phyloP scores from a whole-genome alignment of 1,139 yeast genomes.

The Yamadazyma oceani region DNA sequence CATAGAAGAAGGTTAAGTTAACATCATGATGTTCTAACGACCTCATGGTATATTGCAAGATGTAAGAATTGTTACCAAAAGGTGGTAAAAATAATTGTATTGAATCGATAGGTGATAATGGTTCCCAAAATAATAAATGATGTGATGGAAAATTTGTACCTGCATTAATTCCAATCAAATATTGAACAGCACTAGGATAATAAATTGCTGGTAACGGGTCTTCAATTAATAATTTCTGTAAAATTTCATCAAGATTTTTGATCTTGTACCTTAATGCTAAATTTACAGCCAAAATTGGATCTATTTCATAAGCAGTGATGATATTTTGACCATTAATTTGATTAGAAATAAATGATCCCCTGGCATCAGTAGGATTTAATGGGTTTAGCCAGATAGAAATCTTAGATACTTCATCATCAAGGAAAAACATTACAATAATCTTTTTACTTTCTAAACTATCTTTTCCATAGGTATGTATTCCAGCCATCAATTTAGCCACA shows the following conservation, averaged over 20 bases:
- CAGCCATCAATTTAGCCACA: constrained; percentile 40
- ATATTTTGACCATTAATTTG: constrained; percentile 36
- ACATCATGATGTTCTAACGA: constrained; percentile 88
- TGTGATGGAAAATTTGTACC: constrained; percentile 41
- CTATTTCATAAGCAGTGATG: constrained; percentile 59
- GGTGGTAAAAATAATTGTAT: constrained; percentile 83
- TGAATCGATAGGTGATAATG: constrained; percentile 81
- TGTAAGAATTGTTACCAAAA: constrained; percentile 62
- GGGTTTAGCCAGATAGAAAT: constrained; percentile 83
- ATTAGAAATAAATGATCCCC: constrained; percentile 35
- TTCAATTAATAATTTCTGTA: constrained; percentile 48
- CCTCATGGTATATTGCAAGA: constrained; percentile 86
- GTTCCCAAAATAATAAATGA: constrained; percentile 68
- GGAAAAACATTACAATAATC: constrained; percentile 55
- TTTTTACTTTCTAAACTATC: constrained; percentile 44
- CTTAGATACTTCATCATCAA: constrained; percentile 73
- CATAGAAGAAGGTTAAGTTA: constrained; percentile 88
- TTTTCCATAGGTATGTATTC: constrained; percentile 20
- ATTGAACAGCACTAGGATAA: constrained; percentile 65
- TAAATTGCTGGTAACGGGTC: constrained; percentile 64
- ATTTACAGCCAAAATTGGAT: constrained; percentile 74
- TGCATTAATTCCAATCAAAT: constrained; percentile 49
- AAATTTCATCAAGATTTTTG: constrained; percentile 40
- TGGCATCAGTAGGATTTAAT: constrained; percentile 45
- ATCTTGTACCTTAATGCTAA: constrained; percentile 59